Evolutionary conservation across 306 rosid genomes (phyloP).

Genomic region (Clitoria ternatea): DNA sequence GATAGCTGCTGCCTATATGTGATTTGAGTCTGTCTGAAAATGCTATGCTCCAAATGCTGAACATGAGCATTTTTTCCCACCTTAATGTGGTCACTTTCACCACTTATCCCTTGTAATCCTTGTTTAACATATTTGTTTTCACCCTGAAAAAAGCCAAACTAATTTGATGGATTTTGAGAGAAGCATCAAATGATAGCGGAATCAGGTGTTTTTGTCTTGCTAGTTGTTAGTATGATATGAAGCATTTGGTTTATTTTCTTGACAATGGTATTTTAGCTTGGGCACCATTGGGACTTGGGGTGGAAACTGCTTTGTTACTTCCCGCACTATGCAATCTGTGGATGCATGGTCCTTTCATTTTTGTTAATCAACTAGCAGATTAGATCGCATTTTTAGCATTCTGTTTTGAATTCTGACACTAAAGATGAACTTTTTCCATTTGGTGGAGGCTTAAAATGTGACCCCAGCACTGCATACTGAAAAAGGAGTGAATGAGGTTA

Average conservation of each 20-base stretch:
- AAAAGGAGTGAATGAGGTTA: background rate
- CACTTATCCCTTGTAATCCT: background rate
- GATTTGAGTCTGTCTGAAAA: slow-evolving; percentile 26
- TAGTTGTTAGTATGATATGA: background rate
- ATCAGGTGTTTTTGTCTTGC: background rate
- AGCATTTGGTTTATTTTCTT: background rate
- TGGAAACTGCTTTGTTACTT: background rate
- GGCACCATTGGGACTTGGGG: background rate
- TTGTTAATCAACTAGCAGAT: background rate
- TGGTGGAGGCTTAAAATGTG: background rate
- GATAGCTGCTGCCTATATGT: slow-evolving; percentile 7
- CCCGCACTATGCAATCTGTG: background rate
- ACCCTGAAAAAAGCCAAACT: background rate
- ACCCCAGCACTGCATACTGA: too few species aligned
- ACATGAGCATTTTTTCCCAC: too few species aligned
- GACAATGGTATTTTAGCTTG: background rate
- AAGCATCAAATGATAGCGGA: background rate
- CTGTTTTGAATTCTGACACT: too few species aligned
- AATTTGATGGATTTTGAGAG: background rate
- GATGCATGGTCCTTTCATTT: background rate
- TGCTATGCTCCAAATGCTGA: slow-evolving; percentile 22
- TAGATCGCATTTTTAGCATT: too few species aligned
- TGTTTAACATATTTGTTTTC: background rate
- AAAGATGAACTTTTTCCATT: background rate
- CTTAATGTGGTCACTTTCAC: background rate